Conservation (phyloP, 1,139 yeast genomes). For the Sugiyamaella paludigena region DNA sequence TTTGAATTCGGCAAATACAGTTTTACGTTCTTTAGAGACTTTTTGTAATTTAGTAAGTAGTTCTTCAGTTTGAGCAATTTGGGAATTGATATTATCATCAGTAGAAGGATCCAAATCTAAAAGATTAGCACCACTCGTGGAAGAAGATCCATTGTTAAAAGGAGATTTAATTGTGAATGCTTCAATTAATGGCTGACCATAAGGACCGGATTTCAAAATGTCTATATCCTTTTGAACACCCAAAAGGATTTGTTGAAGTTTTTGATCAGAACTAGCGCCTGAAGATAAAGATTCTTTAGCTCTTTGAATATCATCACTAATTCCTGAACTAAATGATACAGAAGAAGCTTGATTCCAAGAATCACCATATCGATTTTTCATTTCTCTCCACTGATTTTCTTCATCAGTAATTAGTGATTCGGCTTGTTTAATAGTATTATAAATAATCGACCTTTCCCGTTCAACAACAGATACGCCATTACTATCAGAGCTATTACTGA, state of each 20-base stretch:
- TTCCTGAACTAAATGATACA: slow-evolving; percentile 34
- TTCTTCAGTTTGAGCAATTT: slow-evolving; percentile 46
- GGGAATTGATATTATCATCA: slow-evolving; percentile 37
- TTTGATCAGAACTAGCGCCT: slow-evolving; percentile 65
- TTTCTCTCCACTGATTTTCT: slow-evolving; percentile 36
- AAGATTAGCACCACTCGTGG: slow-evolving; percentile 37
- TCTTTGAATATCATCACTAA: slow-evolving; percentile 53
- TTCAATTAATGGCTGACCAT: slow-evolving; percentile 30
- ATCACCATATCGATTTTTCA: slow-evolving; percentile 38
- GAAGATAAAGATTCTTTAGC: slow-evolving; percentile 64
- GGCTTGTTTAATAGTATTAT: slow-evolving; percentile 38
- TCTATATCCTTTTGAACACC: slow-evolving; percentile 40
- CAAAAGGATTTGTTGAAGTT: slow-evolving; percentile 47
- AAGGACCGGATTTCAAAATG: slow-evolving; percentile 38
- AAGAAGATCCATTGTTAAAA: slow-evolving; percentile 17
- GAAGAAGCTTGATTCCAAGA: slow-evolving; percentile 44
- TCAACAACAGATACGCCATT: slow-evolving; percentile 21
- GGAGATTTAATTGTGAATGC: slow-evolving; percentile 24
- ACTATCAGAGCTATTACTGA: slow-evolving; percentile 19
- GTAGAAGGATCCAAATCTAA: slow-evolving; percentile 54
- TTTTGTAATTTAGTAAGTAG: slow-evolving; percentile 45
- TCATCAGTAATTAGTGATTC: slow-evolving; percentile 43
- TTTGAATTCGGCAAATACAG: slow-evolving; percentile 64
- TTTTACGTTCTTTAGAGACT: slow-evolving; percentile 57
- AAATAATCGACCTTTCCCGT: slow-evolving; percentile 21